These are phyloP conservation scores for Corymbia calophylla DNA, from an alignment of 441 rosid genomes.

Conservation along the genomic window DNA sequence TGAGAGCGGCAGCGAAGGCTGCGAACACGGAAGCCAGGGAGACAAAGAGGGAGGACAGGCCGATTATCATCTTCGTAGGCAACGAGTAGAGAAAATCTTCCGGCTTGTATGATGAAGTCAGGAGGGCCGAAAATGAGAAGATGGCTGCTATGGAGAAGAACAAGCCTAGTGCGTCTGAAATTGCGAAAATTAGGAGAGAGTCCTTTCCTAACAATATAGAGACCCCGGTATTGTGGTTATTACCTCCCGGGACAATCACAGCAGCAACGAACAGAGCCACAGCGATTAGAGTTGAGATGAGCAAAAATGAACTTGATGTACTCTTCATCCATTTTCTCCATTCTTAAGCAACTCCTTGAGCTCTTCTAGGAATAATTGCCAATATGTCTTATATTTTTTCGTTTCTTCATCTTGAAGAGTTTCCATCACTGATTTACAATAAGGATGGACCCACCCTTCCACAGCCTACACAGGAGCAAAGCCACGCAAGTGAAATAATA, in stretches of 20 bases:
- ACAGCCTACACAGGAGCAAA: background rate
- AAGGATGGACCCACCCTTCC: background rate
- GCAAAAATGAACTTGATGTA: background rate
- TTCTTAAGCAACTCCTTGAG: background rate
- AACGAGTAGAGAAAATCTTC: background rate
- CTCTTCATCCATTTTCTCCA: background rate
- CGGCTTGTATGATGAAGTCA: background rate
- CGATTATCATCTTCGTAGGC: background rate
- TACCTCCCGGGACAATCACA: background rate
- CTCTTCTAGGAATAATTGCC: background rate
- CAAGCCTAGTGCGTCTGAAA: background rate
- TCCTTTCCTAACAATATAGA: background rate
- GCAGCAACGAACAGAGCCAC: background rate
- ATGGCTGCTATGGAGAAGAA: background rate
- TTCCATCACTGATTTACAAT: rapidly evolving
- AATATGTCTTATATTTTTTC: background rate
- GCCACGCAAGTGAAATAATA: background rate
- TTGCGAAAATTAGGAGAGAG: background rate
- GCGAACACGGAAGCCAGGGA: background rate
- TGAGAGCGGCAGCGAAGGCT: background rate
- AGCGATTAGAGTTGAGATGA: background rate
- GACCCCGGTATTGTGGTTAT: background rate
- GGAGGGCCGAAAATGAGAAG: background rate
- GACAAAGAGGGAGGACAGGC: background rate
- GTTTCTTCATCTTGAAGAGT: background rate